These are phyloP conservation scores for Entelexis sorbosivorans DNA, from an alignment of 1,139 yeast species.

Conservation along the genomic window DNA sequence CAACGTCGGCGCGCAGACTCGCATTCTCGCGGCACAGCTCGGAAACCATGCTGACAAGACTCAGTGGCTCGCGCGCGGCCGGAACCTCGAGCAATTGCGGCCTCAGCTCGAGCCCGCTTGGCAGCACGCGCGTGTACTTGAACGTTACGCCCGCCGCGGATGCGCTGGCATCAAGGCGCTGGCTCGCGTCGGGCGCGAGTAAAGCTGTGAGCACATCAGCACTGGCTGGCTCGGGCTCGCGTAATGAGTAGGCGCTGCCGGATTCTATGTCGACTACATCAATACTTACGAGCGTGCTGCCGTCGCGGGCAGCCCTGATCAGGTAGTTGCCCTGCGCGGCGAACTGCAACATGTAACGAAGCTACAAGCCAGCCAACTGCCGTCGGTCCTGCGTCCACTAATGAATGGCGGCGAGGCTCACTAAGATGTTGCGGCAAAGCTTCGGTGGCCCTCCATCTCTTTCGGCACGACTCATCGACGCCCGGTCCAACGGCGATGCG, in stretches of 20 bases:
- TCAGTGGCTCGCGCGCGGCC: background rate
- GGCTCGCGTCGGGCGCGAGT: background rate
- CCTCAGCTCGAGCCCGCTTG: constrained; percentile 14
- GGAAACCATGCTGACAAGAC: background rate
- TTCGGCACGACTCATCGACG: too few species aligned
- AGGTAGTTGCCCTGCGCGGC: background rate
- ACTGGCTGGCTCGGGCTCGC: background rate
- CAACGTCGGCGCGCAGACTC: background rate
- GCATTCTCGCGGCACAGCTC: constrained; percentile 2
- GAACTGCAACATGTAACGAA: background rate
- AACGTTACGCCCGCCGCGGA: background rate
- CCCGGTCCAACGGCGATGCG: background rate
- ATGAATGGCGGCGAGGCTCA: too few species aligned
- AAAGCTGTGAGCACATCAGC: background rate
- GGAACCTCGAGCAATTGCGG: constrained; percentile 1
- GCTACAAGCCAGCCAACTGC: too few species aligned
- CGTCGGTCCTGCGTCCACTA: too few species aligned
- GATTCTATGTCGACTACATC: background rate
- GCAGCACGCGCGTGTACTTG: background rate
- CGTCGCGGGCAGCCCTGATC: background rate
- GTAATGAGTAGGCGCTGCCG: background rate
- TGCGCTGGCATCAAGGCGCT: background rate
- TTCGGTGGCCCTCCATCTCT: too few species aligned
- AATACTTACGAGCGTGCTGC: background rate
- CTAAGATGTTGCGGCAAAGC: too few species aligned